Evolutionary conservation across 78 protist genomes (phyloP).

Genomic region (Parvularia atlantis): DNA sequence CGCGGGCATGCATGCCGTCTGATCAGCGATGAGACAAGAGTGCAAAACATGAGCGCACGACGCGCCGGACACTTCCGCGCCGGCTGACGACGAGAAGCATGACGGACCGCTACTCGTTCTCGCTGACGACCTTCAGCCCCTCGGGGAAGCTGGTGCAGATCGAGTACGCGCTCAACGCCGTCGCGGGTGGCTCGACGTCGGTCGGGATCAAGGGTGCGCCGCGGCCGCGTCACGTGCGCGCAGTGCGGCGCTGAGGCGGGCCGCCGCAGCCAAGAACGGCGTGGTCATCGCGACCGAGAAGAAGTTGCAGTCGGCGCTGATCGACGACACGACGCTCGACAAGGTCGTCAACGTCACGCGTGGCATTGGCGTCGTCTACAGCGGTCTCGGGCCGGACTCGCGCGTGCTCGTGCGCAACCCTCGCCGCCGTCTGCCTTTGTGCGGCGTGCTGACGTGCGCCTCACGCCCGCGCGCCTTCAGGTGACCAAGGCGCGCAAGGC

Average conservation of each 20-base stretch:
- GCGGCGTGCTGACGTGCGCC: no score
- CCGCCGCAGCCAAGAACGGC: conserved; percentile 92
- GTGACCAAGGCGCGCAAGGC: conserved; percentile 79
- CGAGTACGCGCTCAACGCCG: conserved; percentile 96
- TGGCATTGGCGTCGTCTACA: conserved; percentile 78
- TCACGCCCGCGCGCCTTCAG: no score
- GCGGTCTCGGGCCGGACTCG: conserved; percentile 96
- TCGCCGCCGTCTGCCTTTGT: no score
- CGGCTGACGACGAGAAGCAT: no score
- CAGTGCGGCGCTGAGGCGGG: no score
- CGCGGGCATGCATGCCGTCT: no score
- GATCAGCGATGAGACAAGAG: no score
- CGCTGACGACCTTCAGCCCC: conserved; percentile 97
- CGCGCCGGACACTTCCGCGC: no score
- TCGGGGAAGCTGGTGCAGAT: conserved; percentile 98
- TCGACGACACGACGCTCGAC: conserved; percentile 72
- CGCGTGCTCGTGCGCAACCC: conserved; percentile 35
- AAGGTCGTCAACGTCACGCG: conserved; percentile 65
- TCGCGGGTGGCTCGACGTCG: conserved; percentile 78
- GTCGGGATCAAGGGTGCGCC: conserved; percentile 92
- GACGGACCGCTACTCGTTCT: conserved; percentile 67
- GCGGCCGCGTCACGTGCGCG: neutral
- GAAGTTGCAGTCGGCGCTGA: conserved; percentile 72
- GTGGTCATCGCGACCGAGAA: conserved; percentile 96
- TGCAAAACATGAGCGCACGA: no score